Evolutionary conservation across 2,329 filamentous ascomycete species (phyloP), one percentile per base, ranked within the genome.

Genomic region (Mariannaea elegans): DNA sequence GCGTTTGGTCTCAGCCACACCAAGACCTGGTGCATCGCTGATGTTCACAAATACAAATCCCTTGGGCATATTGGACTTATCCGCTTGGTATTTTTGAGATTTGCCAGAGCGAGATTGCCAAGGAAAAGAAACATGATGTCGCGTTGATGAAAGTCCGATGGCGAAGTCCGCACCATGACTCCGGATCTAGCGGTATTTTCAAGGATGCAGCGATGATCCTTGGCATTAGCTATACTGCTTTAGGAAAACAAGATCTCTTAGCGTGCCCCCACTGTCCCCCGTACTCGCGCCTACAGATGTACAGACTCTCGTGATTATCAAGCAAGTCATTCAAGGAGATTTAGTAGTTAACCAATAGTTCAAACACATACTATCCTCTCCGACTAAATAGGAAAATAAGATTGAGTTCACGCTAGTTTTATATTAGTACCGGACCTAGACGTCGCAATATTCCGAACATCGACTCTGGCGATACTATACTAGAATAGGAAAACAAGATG

Each of bases 41-140:
- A 55, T 67, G 29, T 67, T 68, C n/a, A 68, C 39, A 38, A 68
- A 68, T 2, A 63, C 62, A 24, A 67, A 64, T 3, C 36, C 10
- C 9, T 24, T 32, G 50, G 48, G 24, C 63, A 62, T 64, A 3
- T 12, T 39, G 21, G 8, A 18, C 31, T 23, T 34, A 45, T 32
- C 23, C 18, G n/a, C 29, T 45, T 13, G 18, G 27, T 42, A 27
- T 41, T 8, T 32, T 24, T 23, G 12, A 12, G 44, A 18, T 10
- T 14, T 14, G 14, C 14, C 27, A 23, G 29, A 44, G 41, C 24
- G 39, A 45, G 21, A 21, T 21, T 18, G 19, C 12, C 51, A 29
- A 29, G 36, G 18, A 23, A 29, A 23, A 36, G 14, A 31, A 19
- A 12, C 4, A 19, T 14, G 14, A 24, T 14, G 16, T 10, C 3